These are phyloP conservation scores for Trichoderma orchidacearum DNA, from an alignment of 495 filamentous ascomycete species.

Conservation along the genomic window DNA sequence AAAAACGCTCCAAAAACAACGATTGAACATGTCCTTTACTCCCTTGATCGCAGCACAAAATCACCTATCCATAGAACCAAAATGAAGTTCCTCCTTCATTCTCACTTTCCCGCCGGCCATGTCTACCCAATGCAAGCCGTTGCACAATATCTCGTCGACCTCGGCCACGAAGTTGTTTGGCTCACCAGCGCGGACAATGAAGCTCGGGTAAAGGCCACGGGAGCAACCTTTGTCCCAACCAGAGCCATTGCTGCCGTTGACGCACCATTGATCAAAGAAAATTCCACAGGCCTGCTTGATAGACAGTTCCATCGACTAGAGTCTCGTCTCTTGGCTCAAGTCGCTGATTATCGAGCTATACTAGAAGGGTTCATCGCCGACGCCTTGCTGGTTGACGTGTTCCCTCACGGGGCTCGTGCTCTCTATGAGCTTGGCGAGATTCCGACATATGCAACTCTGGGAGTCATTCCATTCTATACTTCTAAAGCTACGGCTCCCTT, in stretches of 20 bases:
- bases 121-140: slow-evolving; percentile 4
- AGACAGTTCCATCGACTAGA: neutral
- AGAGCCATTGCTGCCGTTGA: neutral
- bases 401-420: slow-evolving; percentile 1
- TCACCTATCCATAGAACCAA: neutral
- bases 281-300: neutral
- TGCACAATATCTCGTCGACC: neutral
- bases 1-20: neutral
- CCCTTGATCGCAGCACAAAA: neutral
- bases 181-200: neutral
- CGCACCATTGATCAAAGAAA: neutral
- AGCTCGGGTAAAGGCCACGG: neutral
- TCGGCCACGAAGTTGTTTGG: slow-evolving; percentile 5
- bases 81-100: slow-evolving; percentile 7
- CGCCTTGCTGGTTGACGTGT: slow-evolving; percentile 1
- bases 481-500: neutral
- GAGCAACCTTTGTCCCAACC: neutral
- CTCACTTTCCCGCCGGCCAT: slow-evolving; percentile 1
- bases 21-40: neutral
- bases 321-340: neutral
- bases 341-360: slow-evolving; percentile 2
- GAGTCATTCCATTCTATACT: slow-evolving; percentile 2
- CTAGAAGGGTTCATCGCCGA: neutral
- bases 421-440: slow-evolving; percentile 1
- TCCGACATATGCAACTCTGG: neutral